These are phyloP conservation scores for Acacia concinna DNA, from an alignment of 331 rosid genomes.

Conservation along the genomic window DNA sequence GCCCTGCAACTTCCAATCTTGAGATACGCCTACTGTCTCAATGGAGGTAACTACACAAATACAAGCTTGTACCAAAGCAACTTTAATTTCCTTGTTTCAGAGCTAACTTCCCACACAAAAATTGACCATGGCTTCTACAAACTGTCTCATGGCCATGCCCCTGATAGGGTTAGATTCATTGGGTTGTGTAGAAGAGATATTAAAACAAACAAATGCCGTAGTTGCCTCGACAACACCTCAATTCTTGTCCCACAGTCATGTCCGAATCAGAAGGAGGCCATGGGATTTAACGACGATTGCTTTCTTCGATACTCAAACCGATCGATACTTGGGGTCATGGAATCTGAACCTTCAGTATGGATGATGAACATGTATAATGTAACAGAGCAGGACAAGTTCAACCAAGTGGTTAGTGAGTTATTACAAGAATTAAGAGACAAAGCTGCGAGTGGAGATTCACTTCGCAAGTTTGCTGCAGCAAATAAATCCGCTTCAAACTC, in stretches of 20 bases:
- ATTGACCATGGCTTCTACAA: slow-evolving; percentile 43
- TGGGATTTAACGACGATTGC: not conserved
- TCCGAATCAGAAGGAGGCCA: not conserved
- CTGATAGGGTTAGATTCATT: slow-evolving; percentile 36
- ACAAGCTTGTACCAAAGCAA: no score
- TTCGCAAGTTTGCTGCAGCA: slow-evolving; percentile 41
- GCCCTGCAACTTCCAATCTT: no score
- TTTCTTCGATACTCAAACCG: not conserved
- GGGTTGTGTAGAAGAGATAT: slow-evolving; percentile 51
- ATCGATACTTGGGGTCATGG: not conserved
- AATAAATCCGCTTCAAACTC: slow-evolving; percentile 10
- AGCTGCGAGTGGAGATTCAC: slow-evolving; percentile 41
- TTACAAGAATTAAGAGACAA: not conserved
- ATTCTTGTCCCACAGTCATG: no score
- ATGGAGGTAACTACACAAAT: no score
- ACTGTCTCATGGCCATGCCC: slow-evolving; percentile 27
- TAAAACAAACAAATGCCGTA: slow-evolving; percentile 25
- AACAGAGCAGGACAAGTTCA: slow-evolving; percentile 24
- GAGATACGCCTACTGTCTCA: no score
- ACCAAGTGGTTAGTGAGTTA: slow-evolving; percentile 10
- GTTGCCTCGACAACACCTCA: slow-evolving; percentile 30
- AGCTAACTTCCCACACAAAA: slow-evolving; percentile 26
- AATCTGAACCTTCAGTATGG: not conserved
- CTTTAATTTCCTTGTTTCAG: no score
- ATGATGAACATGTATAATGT: not conserved